Evolutionary conservation across 78 protist species (phyloP).

Genomic region (Planoprotostelium fungivorum): DNA sequence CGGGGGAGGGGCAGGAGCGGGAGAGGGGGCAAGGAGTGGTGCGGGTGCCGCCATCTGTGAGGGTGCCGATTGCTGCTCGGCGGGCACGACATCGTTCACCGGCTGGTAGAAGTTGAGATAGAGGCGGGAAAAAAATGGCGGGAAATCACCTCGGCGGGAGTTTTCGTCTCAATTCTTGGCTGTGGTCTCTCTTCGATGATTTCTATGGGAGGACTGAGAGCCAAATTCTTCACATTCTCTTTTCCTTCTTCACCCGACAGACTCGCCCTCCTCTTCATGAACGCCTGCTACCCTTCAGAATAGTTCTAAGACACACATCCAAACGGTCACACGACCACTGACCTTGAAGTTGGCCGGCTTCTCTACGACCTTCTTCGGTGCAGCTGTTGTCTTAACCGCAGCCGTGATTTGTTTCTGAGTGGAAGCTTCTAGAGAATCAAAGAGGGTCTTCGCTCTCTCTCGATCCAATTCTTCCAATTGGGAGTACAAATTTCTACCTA

Average conservation of each 20-base stretch:
- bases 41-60: too few relatives aligned
- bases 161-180: too few relatives aligned
- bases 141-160: too few relatives aligned
- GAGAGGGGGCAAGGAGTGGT: too few relatives aligned
- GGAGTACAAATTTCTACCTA: neutral
- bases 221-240: neutral
- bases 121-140: too few relatives aligned
- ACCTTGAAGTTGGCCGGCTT: neutral
- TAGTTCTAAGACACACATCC: neutral
- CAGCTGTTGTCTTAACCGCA: neutral
- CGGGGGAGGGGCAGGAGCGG: too few relatives aligned
- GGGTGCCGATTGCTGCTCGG: too few relatives aligned
- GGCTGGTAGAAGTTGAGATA: too few relatives aligned
- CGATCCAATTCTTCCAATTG: neutral
- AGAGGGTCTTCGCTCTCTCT: neutral
- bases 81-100: too few relatives aligned
- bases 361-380: neutral
- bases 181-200: too few relatives aligned
- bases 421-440: neutral
- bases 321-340: neutral
- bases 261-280: neutral
- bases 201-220: neutral
- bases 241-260: too few relatives aligned
- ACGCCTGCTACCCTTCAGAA: neutral
- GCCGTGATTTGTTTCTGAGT: neutral